Base-by-base conservation (phyloP, 148 eudicot genomes). In the Rhododendron vialii region DNA sequence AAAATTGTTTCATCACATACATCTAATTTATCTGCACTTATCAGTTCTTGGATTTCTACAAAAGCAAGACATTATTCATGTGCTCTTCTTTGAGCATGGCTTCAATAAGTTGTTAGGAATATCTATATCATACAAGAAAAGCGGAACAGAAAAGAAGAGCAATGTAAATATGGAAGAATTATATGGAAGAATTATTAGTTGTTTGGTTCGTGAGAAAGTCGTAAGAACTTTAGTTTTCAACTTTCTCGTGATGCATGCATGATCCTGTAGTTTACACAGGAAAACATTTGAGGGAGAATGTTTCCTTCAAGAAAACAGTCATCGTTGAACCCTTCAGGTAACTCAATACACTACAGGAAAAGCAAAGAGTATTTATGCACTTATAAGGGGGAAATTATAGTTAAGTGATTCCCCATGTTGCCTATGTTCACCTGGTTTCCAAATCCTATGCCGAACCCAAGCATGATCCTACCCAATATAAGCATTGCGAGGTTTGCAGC, bases 401-500 rank as follows among this genome's bases (percentile, higher is more conserved):
- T 36, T 22, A 67, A 85, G 43, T 10, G 33, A 8, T 26, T 12
- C 8, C 7, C 36, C 0, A 22, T 13, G 36, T 47, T 47, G 22
- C 61, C 51, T 0, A 22, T 65, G 20, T 80, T 67, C 74, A 94
- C 98, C 95, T 95, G 98, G 65, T 96, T 96, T 75, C 99, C 99
- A 74, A 96, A 94, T 75, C 99, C 98, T 75, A 96, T 96, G 89
- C 99, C 99, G 82, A 96, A 81, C 43, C 99, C 98, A 53, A 96
- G 97, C 99, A 96, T 91, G 86, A 95, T 93, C 61, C 99, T 89
- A 30, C 99, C 99, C 73, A 92, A 50, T 63, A 95, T 90, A 45
- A 96, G 96, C 98, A 96, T 96, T 36, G 87, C 88, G 4, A 96
- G 86, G 86, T 95, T 92, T 14, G 86, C 85, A 24, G 99, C 95